Conservation (phyloP, 345 rosid genomes). For the Populus deltoides region DNA sequence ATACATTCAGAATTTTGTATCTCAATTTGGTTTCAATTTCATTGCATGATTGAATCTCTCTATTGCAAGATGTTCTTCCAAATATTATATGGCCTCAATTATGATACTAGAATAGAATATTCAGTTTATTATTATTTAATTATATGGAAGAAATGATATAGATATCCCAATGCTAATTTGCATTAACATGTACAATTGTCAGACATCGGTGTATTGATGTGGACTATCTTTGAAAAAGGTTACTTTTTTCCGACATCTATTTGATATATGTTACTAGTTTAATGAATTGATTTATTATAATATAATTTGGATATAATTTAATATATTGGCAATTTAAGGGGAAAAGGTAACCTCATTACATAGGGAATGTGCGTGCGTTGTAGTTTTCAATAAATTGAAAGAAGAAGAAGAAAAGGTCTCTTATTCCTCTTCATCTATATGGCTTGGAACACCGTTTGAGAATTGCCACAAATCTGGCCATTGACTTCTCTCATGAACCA, state of each 20-base stretch:
- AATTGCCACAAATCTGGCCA: background rate
- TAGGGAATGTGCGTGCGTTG: background rate
- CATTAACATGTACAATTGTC: too few relatives aligned
- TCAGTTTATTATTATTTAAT: background rate
- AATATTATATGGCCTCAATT: background rate
- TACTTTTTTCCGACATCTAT: too few relatives aligned
- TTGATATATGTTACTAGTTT: background rate
- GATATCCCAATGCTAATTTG: background rate
- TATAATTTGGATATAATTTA: background rate
- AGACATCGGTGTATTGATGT: too few relatives aligned
- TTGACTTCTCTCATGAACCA: background rate
- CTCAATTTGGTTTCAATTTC: background rate
- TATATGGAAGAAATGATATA: background rate
- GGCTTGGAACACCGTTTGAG: background rate
- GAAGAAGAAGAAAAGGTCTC: background rate
- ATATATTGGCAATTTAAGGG: too few relatives aligned
- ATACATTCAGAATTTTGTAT: background rate
- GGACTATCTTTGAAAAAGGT: too few relatives aligned
- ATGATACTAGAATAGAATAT: background rate
- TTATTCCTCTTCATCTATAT: background rate
- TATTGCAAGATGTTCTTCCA: background rate
- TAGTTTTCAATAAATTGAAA: background rate
- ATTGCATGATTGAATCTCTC: background rate
- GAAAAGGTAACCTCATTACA: background rate
- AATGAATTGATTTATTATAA: background rate